These are phyloP conservation scores for Trichophyton schoenleinii DNA, from an alignment of 2,329 filamentous ascomycete genomes.

Conservation along the genomic window DNA sequence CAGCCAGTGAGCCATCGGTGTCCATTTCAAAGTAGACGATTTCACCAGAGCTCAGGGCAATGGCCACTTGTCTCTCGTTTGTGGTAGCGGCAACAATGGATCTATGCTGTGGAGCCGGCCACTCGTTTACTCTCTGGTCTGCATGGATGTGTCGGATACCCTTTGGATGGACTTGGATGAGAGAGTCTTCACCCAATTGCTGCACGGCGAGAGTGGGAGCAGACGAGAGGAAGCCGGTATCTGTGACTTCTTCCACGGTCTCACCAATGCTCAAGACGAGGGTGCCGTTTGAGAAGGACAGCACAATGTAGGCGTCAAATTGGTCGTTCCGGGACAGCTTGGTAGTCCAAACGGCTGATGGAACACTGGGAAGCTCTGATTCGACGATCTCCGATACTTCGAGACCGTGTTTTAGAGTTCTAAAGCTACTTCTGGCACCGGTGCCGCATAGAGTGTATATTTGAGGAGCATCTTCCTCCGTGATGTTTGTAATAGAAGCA, in stretches of 20 bases:
- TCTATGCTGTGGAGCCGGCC: conserved; percentile 83
- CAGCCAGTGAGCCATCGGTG: conserved; percentile 72
- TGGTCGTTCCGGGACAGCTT: conserved; percentile 71
- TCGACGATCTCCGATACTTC: conserved; percentile 94
- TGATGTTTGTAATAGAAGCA: conserved; percentile 82
- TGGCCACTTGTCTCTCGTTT: conserved; percentile 83
- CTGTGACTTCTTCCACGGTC: conserved; percentile 87
- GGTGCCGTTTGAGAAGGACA: conserved; percentile 82
- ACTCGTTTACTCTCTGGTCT: conserved; percentile 70
- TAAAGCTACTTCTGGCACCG: conserved; percentile 77
- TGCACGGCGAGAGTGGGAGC: conserved; percentile 87
- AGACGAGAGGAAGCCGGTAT: conserved; percentile 80
- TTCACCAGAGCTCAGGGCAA: conserved; percentile 89
- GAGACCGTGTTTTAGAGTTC: conserved; percentile 81
- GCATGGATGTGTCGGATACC: conserved; percentile 83
- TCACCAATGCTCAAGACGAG: conserved; percentile 91
- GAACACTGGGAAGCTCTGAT: conserved; percentile 77
- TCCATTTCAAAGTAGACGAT: conserved; percentile 99
- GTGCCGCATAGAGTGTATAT: conserved; percentile 89
- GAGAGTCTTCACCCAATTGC: conserved; percentile 80
- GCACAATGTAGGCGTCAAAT: conserved; percentile 88
- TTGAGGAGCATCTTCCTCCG: conserved; percentile 85
- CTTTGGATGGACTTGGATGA: conserved; percentile 92
- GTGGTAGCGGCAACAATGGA: conserved; percentile 91
- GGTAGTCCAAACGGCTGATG: conserved; percentile 88